Evolutionary conservation across 129 eudicot genomes (phyloP).

Genomic region (Helianthus tuberosus): DNA sequence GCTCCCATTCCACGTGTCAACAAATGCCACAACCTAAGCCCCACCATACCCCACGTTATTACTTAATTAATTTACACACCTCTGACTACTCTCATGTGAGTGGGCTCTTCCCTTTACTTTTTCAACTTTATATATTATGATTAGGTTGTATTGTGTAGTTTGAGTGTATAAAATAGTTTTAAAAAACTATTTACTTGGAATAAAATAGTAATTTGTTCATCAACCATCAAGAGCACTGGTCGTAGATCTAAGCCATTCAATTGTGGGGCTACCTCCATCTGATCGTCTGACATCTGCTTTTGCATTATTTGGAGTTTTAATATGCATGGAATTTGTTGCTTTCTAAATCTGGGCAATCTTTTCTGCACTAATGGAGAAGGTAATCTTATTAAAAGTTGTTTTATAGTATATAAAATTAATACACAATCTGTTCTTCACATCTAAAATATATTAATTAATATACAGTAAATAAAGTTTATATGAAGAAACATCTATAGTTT

Average conservation of each 20-base stretch:
- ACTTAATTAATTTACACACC: slow-evolving; percentile 26
- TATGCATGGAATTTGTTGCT: slow-evolving; percentile 41
- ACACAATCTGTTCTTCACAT: background rate
- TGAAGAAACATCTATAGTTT: background rate
- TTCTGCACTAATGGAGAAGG: background rate
- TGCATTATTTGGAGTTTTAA: slow-evolving; percentile 33
- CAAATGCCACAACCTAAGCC: no score
- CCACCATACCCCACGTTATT: no score
- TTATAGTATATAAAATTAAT: background rate
- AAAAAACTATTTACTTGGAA: background rate
- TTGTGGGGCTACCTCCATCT: slow-evolving; percentile 46
- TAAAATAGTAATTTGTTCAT: slow-evolving; percentile 23
- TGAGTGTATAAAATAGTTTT: background rate
- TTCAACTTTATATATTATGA: background rate
- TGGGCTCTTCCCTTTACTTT: slow-evolving; percentile 42
- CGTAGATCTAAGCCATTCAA: slow-evolving; percentile 52
- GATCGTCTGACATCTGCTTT: slow-evolving; percentile 46
- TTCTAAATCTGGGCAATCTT: slow-evolving; percentile 24
- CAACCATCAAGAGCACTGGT: slow-evolving; percentile 52
- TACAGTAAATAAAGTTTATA: background rate
- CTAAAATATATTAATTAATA: background rate
- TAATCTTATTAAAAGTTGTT: slow-evolving; percentile 4
- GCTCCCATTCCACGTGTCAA: no score
- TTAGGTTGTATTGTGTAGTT: background rate
- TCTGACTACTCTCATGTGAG: slow-evolving; percentile 67